These are phyloP conservation scores for Erythrophleum ivorense DNA, from an alignment of 331 rosid species.

Conservation along the genomic window DNA sequence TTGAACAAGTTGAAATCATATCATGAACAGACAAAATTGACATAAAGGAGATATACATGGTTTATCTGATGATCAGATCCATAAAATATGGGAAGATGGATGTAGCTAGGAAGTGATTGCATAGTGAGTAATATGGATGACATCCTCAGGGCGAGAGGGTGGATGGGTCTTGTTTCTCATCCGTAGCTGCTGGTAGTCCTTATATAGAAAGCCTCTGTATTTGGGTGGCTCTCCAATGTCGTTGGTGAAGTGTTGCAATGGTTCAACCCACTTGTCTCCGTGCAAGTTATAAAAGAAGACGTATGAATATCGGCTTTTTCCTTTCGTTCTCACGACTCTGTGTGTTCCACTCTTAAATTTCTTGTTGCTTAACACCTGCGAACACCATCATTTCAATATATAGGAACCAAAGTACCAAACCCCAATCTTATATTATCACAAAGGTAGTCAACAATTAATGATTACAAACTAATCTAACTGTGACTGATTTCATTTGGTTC, in stretches of 20 bases:
- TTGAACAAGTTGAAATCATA: too few species aligned
- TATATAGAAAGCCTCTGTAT: slow-evolving; percentile 50
- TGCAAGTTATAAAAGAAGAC: slow-evolving; percentile 52
- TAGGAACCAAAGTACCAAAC: too few species aligned
- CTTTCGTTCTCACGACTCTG: slow-evolving; percentile 51
- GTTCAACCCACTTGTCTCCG: slow-evolving; percentile 66
- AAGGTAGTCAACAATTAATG: too few species aligned
- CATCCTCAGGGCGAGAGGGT: slow-evolving; percentile 57
- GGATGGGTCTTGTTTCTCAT: slow-evolving; percentile 58
- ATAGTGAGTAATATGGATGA: slow-evolving; percentile 52
- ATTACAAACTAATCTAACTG: too few species aligned
- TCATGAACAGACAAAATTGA: too few species aligned
- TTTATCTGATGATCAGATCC: too few species aligned
- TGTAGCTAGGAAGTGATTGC: slow-evolving; percentile 32
- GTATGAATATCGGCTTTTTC: slow-evolving; percentile 48
- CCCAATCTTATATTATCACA: too few species aligned
- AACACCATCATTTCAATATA: background rate
- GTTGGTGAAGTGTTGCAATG: slow-evolving; percentile 51
- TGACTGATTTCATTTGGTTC: too few species aligned
- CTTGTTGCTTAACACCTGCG: slow-evolving; percentile 64
- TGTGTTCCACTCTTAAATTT: slow-evolving; percentile 63
- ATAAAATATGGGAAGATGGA: too few species aligned
- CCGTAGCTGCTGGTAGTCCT: slow-evolving; percentile 54
- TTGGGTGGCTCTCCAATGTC: slow-evolving; percentile 61
- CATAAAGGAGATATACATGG: too few species aligned